Evolutionary conservation across 177 flowering plant genomes (phyloP).

Genomic region (Vitis hybrid): DNA sequence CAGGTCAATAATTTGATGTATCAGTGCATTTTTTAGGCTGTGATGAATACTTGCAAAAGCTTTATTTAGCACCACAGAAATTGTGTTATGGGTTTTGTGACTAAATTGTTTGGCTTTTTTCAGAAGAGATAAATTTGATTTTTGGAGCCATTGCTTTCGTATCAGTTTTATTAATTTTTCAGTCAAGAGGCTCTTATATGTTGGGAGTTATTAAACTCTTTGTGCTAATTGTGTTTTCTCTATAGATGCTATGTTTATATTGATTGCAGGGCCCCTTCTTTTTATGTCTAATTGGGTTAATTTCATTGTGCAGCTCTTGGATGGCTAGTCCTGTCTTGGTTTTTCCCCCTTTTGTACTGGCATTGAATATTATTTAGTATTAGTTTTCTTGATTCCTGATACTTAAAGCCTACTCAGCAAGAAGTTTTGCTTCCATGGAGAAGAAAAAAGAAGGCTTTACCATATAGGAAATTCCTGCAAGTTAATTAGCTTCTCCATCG

Average conservation of each 20-base stretch:
- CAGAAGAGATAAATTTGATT: neutral
- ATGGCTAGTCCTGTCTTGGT: no score
- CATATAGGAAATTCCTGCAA: neutral
- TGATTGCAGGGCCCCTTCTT: neutral
- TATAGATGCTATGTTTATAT: neutral
- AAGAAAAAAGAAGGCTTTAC: no score
- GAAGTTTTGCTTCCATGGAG: no score
- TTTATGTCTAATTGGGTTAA: no score
- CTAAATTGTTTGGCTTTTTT: constrained; percentile 5
- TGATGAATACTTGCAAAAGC: constrained; percentile 11
- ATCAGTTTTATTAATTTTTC: neutral
- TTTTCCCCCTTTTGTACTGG: no score
- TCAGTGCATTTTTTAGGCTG: constrained; percentile 10
- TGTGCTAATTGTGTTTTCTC: neutral
- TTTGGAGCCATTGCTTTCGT: neutral
- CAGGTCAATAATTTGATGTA: constrained; percentile 16
- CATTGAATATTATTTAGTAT: no score
- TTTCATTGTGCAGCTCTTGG: no score
- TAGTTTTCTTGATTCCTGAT: no score
- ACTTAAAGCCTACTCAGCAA: no score
- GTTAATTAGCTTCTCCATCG: neutral
- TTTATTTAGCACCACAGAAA: constrained; percentile 4
- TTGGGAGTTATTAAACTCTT: neutral
- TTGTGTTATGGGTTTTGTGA: constrained; percentile 7
- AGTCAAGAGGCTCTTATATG: neutral